Conservation (phyloP, 345 rosid species). For the Noccaea caerulescens region DNA sequence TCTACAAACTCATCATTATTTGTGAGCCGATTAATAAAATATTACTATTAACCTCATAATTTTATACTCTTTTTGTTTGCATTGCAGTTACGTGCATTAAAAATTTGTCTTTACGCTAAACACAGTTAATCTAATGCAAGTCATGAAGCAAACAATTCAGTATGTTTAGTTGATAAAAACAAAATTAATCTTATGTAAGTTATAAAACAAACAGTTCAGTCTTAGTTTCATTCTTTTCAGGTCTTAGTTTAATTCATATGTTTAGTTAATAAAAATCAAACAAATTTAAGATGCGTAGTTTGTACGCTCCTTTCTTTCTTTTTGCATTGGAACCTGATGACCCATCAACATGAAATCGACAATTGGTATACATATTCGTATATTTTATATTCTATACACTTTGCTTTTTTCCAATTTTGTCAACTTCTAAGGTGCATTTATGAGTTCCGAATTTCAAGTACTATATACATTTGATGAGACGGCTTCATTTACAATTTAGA, state of each 20-base stretch:
- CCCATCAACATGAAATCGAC: conserved; percentile 34
- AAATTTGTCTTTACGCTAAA: neutral
- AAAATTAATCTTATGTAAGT: neutral
- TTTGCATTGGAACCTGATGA: conserved; percentile 44
- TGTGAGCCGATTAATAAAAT: neutral
- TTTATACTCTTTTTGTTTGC: neutral
- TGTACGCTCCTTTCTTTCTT: conserved; percentile 24
- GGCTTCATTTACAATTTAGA: neutral
- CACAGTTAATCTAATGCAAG: neutral
- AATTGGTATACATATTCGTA: conserved; percentile 29
- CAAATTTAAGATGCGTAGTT: conserved; percentile 32
- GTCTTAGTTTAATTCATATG: conserved; percentile 2
- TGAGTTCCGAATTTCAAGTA: neutral
- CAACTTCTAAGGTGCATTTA: conserved; percentile 36
- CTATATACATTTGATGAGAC: neutral
- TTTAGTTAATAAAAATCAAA: neutral
- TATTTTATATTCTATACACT: conserved; percentile 19
- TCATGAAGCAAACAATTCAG: neutral
- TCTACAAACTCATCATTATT: neutral
- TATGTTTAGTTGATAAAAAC: neutral
- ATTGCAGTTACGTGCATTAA: conserved; percentile 9
- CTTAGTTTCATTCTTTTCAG: neutral
- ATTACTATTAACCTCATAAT: neutral
- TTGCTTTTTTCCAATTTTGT: conserved; percentile 25
- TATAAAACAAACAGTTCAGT: conserved; percentile 4